phyloP scores from a whole-genome alignment of 139 green algal species.

The Raphidocelis subcapitata region DNA sequence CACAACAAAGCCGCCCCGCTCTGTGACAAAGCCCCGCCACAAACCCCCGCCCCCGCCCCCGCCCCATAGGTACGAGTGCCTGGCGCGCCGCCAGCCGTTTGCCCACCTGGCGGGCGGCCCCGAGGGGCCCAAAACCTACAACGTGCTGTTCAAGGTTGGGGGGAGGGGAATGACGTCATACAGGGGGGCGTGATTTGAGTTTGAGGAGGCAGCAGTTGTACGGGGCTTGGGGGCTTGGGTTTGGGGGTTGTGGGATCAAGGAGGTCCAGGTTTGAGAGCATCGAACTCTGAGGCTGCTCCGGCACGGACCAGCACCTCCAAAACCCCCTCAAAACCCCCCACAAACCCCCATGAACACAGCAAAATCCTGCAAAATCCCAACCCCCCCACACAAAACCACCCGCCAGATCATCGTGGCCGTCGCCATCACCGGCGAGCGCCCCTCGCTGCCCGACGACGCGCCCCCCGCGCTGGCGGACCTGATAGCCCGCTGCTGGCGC shows the following conservation, averaged over 20 bases:
- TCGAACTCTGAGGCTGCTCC: too few relatives aligned
- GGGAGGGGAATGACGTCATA: not conserved
- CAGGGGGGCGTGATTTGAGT: not conserved
- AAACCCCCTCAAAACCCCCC: too few relatives aligned
- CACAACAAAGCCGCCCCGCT: too few relatives aligned
- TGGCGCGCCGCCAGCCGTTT: constrained; percentile 33
- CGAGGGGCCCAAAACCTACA: constrained; percentile 15
- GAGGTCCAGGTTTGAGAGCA: too few relatives aligned
- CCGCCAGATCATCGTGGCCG: constrained; percentile 63
- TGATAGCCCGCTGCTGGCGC: constrained; percentile 39
- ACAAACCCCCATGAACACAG: too few relatives aligned
- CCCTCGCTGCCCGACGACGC: constrained; percentile 39
- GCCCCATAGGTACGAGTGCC: constrained; percentile 63
- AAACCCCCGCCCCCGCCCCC: too few relatives aligned
- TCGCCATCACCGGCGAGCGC: constrained; percentile 58
- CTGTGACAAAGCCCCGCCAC: too few relatives aligned
- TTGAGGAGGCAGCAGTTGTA: too few relatives aligned
- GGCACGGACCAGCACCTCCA: too few relatives aligned
- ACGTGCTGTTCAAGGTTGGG: constrained; percentile 37
- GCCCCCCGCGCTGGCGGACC: constrained; percentile 28
- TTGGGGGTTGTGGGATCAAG: too few relatives aligned
- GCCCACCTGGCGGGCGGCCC: constrained; percentile 19
- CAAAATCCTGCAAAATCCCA: not conserved
- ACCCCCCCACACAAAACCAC: not conserved
- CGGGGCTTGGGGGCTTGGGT: too few relatives aligned